Evolutionary conservation across 164 flowering plant species (phyloP).

Genomic region (Vitis rotundifolia): DNA sequence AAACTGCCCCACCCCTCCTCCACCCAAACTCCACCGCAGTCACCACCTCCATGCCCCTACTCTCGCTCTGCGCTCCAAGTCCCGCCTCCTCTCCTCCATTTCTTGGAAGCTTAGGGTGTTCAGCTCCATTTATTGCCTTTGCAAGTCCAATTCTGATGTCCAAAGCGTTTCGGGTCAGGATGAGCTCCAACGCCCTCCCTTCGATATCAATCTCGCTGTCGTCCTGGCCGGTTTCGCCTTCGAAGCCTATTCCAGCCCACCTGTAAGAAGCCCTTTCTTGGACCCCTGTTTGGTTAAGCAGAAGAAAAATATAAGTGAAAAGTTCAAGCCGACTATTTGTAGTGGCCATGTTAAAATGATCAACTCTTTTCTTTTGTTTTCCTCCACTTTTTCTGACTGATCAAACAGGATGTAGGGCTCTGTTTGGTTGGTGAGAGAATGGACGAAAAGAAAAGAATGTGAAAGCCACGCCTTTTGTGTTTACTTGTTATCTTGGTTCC

Average conservation of each 20-base stretch:
- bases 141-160: slow-evolving; percentile 23
- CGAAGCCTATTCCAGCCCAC: slow-evolving; percentile 85
- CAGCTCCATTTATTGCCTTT: slow-evolving; percentile 23
- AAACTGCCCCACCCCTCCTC: slow-evolving; percentile 7
- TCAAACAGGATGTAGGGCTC: no score
- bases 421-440: background rate
- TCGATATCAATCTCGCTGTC: slow-evolving; percentile 91
- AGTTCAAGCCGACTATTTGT: no score
- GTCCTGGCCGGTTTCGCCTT: slow-evolving; percentile 95
- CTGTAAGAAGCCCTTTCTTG: slow-evolving; percentile 35
- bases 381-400: no score
- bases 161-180: slow-evolving; percentile 21
- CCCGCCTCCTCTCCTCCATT: slow-evolving; percentile 3
- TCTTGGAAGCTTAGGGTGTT: slow-evolving; percentile 27
- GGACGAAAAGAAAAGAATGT: background rate
- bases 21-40: slow-evolving; percentile 15
- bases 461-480: background rate
- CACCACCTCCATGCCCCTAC: slow-evolving; percentile 20
- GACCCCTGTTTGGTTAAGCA: background rate
- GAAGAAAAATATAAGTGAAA: no score
- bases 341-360: no score
- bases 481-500: background rate
- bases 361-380: no score
- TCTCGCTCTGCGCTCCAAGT: slow-evolving; percentile 11
- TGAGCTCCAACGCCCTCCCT: slow-evolving; percentile 55